Evolutionary conservation across 331 rosid genomes (phyloP), one percentile per base, ranked within the genome.

Genomic region (Spiraea crenata): DNA sequence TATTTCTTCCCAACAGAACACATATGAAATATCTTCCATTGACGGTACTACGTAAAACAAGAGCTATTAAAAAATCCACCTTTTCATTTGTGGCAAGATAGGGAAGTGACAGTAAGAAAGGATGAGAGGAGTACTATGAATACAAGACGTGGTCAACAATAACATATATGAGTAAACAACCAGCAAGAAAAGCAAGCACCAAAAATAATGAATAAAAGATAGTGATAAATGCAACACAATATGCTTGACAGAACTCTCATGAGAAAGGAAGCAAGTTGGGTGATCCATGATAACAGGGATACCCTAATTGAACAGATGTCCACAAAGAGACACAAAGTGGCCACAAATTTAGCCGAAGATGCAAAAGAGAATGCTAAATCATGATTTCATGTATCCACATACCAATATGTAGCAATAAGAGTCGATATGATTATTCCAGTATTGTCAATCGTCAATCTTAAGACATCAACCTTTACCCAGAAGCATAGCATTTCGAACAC

Each of bases 1-100:
- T 64, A 14, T 13, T 69, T 10, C 14, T 63, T 75, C 31, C 20
- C 39, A 75, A 73, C 44, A 52, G 71, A 81, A 42, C 64, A 77
- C 72, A 50, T 60, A 49, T 31, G 66, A 77, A 75, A 50, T 64
- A 49, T 37, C 70, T 56, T 65, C 19, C 50, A 66, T 16, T 37
- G 7, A 74, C 71, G 8, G 71, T 52, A 69, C 55, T 54, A 57
- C 20, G 14, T 4, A 7, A n/a, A 31, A 49, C 39, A 60, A 20
- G 65, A 77, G 56, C 14, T 49, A n/a, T 15, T 14, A 50, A 68
- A 39, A 31, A 57, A 39, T 51, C 35, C 50, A 68, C 49, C 6
- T 10, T 38, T 19, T 14, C 16, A 51, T 38, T 6, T 17, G 34
- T 16, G 7, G 56, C 62, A 17, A 39, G 62, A 11, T 49, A 7